Evolutionary conservation across 345 rosid genomes (phyloP).

Genomic region (Psidium friedrichsthalianum): DNA sequence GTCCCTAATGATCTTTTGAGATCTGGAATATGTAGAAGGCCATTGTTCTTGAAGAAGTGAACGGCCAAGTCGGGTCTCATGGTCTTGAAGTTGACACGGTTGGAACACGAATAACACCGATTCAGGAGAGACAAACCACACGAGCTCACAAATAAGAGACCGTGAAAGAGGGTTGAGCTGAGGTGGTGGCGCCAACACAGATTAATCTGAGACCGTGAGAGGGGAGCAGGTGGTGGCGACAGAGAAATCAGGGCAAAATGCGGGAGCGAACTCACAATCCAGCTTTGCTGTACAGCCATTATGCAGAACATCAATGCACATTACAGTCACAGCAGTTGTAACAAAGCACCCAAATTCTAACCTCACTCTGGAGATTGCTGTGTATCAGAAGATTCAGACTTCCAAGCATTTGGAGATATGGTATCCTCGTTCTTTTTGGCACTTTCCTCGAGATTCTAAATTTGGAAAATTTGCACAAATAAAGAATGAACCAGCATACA

Average conservation of each 20-base stretch:
- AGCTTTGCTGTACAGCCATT: neutral
- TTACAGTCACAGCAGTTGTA: neutral
- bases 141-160: neutral
- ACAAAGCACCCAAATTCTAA: neutral
- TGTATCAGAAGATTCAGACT: neutral
- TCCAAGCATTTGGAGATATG: neutral
- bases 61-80: conserved; percentile 1
- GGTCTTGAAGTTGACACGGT: neutral
- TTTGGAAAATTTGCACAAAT: neutral
- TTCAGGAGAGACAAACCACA: neutral
- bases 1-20: neutral
- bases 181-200: neutral
- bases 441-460: neutral
- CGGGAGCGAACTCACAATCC: neutral
- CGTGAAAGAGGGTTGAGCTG: neutral
- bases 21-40: conserved; percentile 14
- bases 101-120: neutral
- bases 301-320: neutral
- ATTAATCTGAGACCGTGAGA: neutral
- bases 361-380: neutral
- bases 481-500: neutral
- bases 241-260: neutral
- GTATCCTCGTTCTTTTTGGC: neutral
- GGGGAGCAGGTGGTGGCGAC: neutral
- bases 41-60: conserved; percentile 3